Conservation (phyloP, 805 yeast species). For the Teunomyces gatunensis region DNA sequence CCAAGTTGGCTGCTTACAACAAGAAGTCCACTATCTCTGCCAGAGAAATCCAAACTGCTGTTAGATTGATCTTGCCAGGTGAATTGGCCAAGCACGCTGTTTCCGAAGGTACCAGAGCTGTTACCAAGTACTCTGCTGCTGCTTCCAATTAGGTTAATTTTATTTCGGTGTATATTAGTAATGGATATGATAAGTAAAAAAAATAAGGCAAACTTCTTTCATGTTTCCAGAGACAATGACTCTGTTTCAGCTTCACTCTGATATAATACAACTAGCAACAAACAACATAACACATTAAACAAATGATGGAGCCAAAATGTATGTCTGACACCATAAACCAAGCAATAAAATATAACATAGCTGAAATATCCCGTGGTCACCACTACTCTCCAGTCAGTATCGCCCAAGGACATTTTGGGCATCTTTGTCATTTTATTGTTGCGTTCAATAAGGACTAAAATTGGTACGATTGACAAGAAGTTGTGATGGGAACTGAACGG, state of each 20-base stretch:
- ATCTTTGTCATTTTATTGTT: conserved; percentile 49
- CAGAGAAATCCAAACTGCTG: conserved; percentile 98
- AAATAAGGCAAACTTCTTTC: too few relatives aligned
- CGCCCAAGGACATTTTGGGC: conserved; percentile 25
- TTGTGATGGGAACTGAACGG: conserved; percentile 89
- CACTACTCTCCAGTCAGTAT: not conserved
- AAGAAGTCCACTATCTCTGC: conserved; percentile 97
- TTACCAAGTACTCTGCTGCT: conserved; percentile 92
- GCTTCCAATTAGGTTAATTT: conserved; percentile 33
- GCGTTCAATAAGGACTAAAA: conserved; percentile 56
- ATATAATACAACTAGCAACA: conserved; percentile 29
- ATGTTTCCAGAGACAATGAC: too few relatives aligned
- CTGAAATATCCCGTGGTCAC: conserved; percentile 4
- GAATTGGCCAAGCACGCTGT: conserved; percentile 98
- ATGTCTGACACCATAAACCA: conserved; percentile 75
- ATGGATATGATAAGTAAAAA: conserved; percentile 2
- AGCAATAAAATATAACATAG: conserved; percentile 58
- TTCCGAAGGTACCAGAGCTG: conserved; percentile 98
- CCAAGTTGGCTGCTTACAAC: conserved; percentile 98
- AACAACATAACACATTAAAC: conserved; percentile 60
- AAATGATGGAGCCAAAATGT: conserved; percentile 83
- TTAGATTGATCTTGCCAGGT: conserved; percentile 96
- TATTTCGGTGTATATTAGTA: conserved; percentile 15
- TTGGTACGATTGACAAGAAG: conserved; percentile 71
- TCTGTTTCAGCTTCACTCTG: conserved; percentile 1